Evolutionary conservation across 768 basidiomycete species (phyloP).

Genomic region (Amylocystis lapponica): DNA sequence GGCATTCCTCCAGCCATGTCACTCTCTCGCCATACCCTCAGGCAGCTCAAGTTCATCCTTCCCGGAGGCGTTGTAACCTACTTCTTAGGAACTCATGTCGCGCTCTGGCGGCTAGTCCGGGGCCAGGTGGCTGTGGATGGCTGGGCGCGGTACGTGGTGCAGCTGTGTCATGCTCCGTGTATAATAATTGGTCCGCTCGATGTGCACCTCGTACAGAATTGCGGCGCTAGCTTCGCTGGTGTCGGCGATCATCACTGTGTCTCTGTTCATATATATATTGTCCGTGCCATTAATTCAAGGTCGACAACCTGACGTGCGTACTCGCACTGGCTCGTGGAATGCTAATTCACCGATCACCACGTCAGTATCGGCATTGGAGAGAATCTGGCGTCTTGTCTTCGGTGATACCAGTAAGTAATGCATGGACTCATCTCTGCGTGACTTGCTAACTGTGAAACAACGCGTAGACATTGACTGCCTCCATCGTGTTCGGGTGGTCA

Average conservation of each 20-base stretch:
- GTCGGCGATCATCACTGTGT: conserved; percentile 54
- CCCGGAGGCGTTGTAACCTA: conserved; percentile 65
- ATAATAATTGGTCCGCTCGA: not conserved
- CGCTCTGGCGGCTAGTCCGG: conserved; percentile 39
- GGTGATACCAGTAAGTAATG: conserved; percentile 50
- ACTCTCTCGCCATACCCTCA: conserved; percentile 46
- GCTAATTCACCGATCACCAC: not conserved
- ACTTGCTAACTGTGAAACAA: not conserved
- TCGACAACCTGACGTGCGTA: conserved; percentile 62
- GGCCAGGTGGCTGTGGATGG: conserved; percentile 32
- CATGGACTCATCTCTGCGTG: not conserved
- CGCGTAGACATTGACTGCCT: conserved; percentile 55
- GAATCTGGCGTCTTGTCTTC: conserved; percentile 62
- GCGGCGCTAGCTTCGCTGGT: conserved; percentile 48
- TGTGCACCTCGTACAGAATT: conserved; percentile 40
- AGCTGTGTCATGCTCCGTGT: conserved; percentile 3
- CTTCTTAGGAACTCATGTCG: conserved; percentile 49
- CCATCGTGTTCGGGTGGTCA: conserved; percentile 68
- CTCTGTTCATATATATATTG: conserved; percentile 69
- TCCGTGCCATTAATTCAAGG: conserved; percentile 62
- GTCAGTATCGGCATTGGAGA: conserved; percentile 69
- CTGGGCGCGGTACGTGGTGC: conserved; percentile 48
- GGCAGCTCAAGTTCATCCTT: conserved; percentile 70
- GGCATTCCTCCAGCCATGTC: no score
- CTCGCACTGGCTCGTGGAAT: not conserved